Evolutionary conservation across 805 yeast genomes (phyloP), one percentile per base, ranked within the genome.

Genomic region (Kazachstania taianensis): DNA sequence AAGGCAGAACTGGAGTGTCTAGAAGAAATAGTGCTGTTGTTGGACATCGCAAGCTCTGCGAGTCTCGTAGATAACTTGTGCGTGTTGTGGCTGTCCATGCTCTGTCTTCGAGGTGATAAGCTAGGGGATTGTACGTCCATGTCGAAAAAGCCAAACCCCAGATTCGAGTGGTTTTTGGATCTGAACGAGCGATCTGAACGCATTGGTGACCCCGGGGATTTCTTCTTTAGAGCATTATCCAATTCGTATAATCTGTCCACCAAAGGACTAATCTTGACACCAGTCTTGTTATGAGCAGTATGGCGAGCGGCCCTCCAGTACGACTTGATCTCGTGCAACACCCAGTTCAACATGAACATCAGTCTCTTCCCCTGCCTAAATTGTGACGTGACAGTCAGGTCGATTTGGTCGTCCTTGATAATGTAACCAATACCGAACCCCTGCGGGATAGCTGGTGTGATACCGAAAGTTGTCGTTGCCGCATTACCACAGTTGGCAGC

Each of bases 381-480:
- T 57, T 86, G 86, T 10, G 94, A 83, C 22, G 89, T 78, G 15
- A 84, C 73, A 29, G 94, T 82, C n/a, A 86, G 67, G 20, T 82
- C 76, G 25, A 85, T 78, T 28, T 75, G 74, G 50, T 86, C 92
- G 37, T 72, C 75, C 54, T 85, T 87, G 46, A 86, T 78, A 43
- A 85, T 83, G 53, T 86, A 86, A 2, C 95, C 96, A 17, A 86
- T 68, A n/a, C 95, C 96, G 58, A 80, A 85, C 0, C 96, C 96
- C 49, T 81, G 85, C 30, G 85, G 77, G 14, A 76, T 69, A 1
- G 87, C 92, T 2, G 96, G 96, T 0, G 94, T 89, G 40, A 86
- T 76, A 2, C 96, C 96, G 63, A 86, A 86, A 23, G 82, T 64
- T 36, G 78, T 77, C 50, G 86, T 70, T 1, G 96, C 84, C 8